Evolutionary conservation across 2,329 filamentous ascomycete species (phyloP), one percentile per base, ranked within the genome.

Genomic region (Pochonia chlamydosporia): DNA sequence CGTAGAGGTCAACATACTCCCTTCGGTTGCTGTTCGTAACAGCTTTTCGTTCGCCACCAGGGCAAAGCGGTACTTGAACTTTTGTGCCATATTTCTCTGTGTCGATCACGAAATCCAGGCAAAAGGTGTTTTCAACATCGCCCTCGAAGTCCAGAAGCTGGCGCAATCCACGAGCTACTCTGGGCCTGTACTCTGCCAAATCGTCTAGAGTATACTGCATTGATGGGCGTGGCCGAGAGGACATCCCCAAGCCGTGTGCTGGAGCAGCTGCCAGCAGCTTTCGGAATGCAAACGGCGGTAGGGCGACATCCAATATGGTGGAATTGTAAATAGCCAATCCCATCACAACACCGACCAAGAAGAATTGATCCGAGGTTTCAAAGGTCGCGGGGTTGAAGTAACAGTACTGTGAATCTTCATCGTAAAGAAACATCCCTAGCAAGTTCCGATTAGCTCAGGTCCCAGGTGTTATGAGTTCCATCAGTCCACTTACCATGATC

Each of bases 291-390:
- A 96, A 95, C 0, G 90, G 87, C 1, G 91, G 91, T 18, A 96
- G 76, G 2, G 89, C 87, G 42, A 96, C 79, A 60, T 96, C 91
- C 16, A 96, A 73, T 55, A 96, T 96, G 1, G 89, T 96, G 3
- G 89, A 95, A 65, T 96, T 96, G 69, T 96, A 95, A 51, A 96
- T 95, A 13, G 91, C 91, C 49, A 96, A 73, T 1, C 91, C 91
- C 46, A 96, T 76, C 7, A 96, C 76, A 11, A 93, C 88, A 1
- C 91, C 91, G 24, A 96, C 87, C 20, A 96, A 75, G 61, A 93
- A 95, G 65, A 88, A 96, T 55, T 95, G 89, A 59, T 96, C 89
- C 0, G 89, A 91, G 0, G 88, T 91, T 63, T 96, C 91, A 56
- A 96, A 90, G 14, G 87, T 89, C 61, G 85, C 81, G 0, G 90